Base-by-base conservation (phyloP, 805 yeast genomes). In the Debaryomyces castellii region DNA sequence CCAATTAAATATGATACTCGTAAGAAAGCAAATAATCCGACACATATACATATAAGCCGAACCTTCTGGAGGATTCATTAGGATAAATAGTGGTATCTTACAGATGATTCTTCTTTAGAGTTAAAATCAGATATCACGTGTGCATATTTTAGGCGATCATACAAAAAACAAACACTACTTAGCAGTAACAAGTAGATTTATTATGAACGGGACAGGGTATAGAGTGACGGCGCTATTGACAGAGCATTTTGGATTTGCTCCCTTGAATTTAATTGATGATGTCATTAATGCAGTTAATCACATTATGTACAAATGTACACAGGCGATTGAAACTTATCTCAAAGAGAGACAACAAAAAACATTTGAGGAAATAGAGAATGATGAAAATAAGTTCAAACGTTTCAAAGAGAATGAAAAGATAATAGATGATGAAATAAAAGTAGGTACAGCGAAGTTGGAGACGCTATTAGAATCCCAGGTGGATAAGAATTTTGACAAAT, bases 271-370 rank as follows among this genome's bases (percentile, higher is more conserved):
- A 11, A 77, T 91, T 5, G 97, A 91, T 55, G 96, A 89, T 57
- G 84, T 91, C 10, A 88, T 90, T 54, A 89, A 90, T 63, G 87
- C 89, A 1, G 94, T 89, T 20, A 90, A 90, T 58, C 89, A 83
- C 42, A 80, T 89, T 22, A 78, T 89, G 82, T 86, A 87, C 66
- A 83, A 85, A 53, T 87, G 96, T 58, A 83, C 91, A 0, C 80
- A 78, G 39, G 95, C 89, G 1, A 77, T 91, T 66, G 95, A 88
- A 60, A 74, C 74, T 24, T 85, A 83, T 51, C 65, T 91, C 21
- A 54, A 51, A 9, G 69, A 71, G 34, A 57, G 74, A 34, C 65
- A 66, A 46, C 63, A 61, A 27, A 54, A 53, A 24, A 46, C 57
- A 57, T 27, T 27, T 16, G 45, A 47, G 21, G 47, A 44, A 17